These are phyloP conservation scores for Alternaria novae-zelandiae DNA, from an alignment of 2,329 filamentous ascomycete species.

Conservation along the genomic window DNA sequence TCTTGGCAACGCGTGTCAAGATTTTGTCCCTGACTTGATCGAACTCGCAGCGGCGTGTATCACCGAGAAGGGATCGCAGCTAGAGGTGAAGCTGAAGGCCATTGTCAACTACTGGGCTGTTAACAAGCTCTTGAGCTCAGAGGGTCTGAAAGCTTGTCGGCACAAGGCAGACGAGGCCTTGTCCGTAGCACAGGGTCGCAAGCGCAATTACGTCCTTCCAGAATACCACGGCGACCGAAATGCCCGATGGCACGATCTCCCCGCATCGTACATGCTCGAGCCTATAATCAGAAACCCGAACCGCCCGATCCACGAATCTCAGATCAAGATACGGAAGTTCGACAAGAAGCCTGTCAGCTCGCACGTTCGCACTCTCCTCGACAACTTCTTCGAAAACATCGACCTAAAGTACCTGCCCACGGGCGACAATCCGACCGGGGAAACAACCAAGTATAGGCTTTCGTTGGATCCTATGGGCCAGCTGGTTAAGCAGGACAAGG, in stretches of 20 bases:
- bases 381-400: slow-evolving; percentile 69
- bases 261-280: slow-evolving; percentile 80
- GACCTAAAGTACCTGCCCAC: slow-evolving; percentile 57
- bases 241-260: slow-evolving; percentile 80
- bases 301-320: slow-evolving; percentile 72
- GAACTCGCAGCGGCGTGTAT: slow-evolving; percentile 60
- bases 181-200: slow-evolving; percentile 53
- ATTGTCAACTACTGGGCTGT: slow-evolving; percentile 75
- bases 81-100: slow-evolving; percentile 63
- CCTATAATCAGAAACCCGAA: slow-evolving; percentile 79
- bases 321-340: slow-evolving; percentile 69
- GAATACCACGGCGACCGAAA: slow-evolving; percentile 76
- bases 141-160: slow-evolving; percentile 65
- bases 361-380: slow-evolving; percentile 73
- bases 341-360: slow-evolving; percentile 68
- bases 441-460: slow-evolving; percentile 53
- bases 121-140: slow-evolving; percentile 65
- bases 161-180: slow-evolving; percentile 59
- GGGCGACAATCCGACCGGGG: slow-evolving; percentile 45
- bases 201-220: slow-evolving; percentile 72
- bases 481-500: slow-evolving; percentile 66
- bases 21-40: slow-evolving; percentile 67
- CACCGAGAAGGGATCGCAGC: slow-evolving; percentile 68
- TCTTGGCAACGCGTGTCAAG: slow-evolving; percentile 53
- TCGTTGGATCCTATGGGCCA: slow-evolving; percentile 76